Percentiles rank a stretch among this genome's conserved stretches.
Conservation (phyloP, 768 basidiomycete species). For the Tylopilus sp. region DNA sequence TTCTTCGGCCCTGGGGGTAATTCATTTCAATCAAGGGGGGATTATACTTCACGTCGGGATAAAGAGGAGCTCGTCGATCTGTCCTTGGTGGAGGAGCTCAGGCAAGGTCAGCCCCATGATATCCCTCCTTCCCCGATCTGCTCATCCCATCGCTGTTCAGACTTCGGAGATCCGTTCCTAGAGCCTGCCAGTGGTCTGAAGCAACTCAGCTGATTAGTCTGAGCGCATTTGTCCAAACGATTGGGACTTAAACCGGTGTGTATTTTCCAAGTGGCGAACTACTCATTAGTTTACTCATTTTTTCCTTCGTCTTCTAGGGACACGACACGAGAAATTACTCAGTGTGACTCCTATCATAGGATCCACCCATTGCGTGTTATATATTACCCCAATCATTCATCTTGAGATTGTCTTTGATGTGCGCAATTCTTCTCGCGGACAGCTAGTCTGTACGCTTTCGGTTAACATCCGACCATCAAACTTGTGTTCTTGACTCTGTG, state of each 20-base stretch:
- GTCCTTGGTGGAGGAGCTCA: slow-evolving; percentile 47
- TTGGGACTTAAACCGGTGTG: slow-evolving; percentile 8
- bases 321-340: background rate
- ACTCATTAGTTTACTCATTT: too few relatives aligned
- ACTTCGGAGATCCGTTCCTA: slow-evolving; percentile 55
- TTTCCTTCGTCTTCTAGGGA: background rate
- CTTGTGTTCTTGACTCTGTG: background rate
- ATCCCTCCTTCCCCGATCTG: background rate
- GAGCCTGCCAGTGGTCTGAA: slow-evolving; percentile 36
- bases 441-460: background rate
- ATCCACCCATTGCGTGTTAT: background rate
- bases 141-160: slow-evolving; percentile 25
- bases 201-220: slow-evolving; percentile 19
- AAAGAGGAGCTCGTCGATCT: slow-evolving; percentile 55
- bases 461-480: background rate
- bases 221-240: background rate
- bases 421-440: background rate
- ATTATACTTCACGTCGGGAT: slow-evolving; percentile 44
- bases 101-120: slow-evolving; percentile 43
- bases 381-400: background rate
- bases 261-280: background rate
- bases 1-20: slow-evolving; percentile 13
- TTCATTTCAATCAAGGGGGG: slow-evolving; percentile 30
- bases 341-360: slow-evolving; percentile 1
- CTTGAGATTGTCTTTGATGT: background rate